Base-by-base conservation (phyloP, 2,329 filamentous ascomycete species). In the Ophiocordyceps camponoti-leonardi region DNA sequence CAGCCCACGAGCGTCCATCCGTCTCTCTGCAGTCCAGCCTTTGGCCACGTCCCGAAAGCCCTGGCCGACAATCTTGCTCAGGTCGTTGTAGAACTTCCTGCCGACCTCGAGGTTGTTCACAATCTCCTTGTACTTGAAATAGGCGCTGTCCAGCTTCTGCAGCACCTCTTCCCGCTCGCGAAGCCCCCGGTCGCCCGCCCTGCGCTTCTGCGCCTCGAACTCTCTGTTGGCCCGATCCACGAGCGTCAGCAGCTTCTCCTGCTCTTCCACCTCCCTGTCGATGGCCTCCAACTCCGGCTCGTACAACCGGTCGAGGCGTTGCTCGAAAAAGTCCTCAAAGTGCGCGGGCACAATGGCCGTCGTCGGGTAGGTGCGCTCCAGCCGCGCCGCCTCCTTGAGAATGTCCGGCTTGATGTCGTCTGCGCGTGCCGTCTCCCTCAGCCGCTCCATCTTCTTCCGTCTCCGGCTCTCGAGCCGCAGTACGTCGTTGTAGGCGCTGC, bases 81-180 rank as follows among this genome's bases (percentile, higher is more conserved):
- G 72, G 57, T 96, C 88, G 53, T 98, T 98, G 67, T 96, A 98
- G 59, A 98, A 98, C 60, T 92, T 95, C 45, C 90, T 73, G 1
- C 86, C 92, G 0, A 83, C 85, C 52, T 96, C 90, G 3, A 95
- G 72, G 57, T 96, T 94, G 51, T 77, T 85, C 47, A 94, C 79
- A 47, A 96, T 86, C 60, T 98, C 90, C 64, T 94, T 94, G 68
- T 96, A 96, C 64, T 90, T 93, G 62, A 87, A 79, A 59, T 94
- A 96, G 1, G 86, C 90, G 51, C 84, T 87, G 61, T 96, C 90
- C 11, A 98, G 69, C 49, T 75, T 79, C 62, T 98, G 92, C 43
- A 98, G 65, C 0, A 86, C 87, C 52, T 83, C 75, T 59, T 96
- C 90, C 14, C 92, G 78, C 57, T 94, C 87, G 49, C 65, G 61